Conservation (phyloP, 2,329 filamentous ascomycete genomes). For the Albifimbria verrucaria region DNA sequence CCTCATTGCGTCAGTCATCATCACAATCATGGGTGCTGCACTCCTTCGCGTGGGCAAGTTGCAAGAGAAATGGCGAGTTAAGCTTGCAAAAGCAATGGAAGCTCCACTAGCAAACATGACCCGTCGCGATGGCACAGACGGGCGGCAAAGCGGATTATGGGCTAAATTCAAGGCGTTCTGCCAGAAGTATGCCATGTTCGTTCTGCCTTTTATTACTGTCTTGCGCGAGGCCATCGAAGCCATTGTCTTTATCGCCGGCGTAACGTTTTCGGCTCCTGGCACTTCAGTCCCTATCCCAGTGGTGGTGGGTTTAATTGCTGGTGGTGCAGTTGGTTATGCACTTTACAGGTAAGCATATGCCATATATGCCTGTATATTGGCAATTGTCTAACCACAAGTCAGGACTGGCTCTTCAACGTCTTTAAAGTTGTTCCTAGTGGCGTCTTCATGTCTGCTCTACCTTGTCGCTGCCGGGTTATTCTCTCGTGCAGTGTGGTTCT, state of each 20-base stretch:
- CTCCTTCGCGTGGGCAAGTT: slow-evolving; percentile 79
- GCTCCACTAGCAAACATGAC: slow-evolving; percentile 41
- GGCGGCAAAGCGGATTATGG: background rate
- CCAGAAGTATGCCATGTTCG: slow-evolving; percentile 84
- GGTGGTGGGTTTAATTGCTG: slow-evolving; percentile 66
- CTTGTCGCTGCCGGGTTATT: slow-evolving; percentile 81
- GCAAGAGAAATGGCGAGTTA: slow-evolving; percentile 81
- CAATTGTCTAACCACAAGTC: background rate
- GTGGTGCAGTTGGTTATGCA: slow-evolving; percentile 64
- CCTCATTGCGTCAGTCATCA: slow-evolving; percentile 75
- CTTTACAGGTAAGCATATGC: slow-evolving; percentile 64
- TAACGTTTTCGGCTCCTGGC: slow-evolving; percentile 73
- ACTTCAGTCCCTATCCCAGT: slow-evolving; percentile 75
- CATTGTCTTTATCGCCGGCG: slow-evolving; percentile 84
- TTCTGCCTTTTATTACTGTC: slow-evolving; percentile 82
- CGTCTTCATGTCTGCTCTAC: slow-evolving; percentile 80
- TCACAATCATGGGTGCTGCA: slow-evolving; percentile 76
- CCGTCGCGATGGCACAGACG: slow-evolving; percentile 13
- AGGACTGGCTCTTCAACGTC: slow-evolving; percentile 42
- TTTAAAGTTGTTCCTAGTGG: slow-evolving; percentile 72
- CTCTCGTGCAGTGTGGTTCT: slow-evolving; percentile 73
- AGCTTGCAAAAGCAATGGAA: slow-evolving; percentile 70
- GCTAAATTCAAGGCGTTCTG: slow-evolving; percentile 56
- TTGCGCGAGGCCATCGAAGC: slow-evolving; percentile 82
- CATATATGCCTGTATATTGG: slow-evolving; percentile 6